Base-by-base conservation (phyloP, 2,329 filamentous ascomycete genomes). In the Stemphylium vesicarium region DNA sequence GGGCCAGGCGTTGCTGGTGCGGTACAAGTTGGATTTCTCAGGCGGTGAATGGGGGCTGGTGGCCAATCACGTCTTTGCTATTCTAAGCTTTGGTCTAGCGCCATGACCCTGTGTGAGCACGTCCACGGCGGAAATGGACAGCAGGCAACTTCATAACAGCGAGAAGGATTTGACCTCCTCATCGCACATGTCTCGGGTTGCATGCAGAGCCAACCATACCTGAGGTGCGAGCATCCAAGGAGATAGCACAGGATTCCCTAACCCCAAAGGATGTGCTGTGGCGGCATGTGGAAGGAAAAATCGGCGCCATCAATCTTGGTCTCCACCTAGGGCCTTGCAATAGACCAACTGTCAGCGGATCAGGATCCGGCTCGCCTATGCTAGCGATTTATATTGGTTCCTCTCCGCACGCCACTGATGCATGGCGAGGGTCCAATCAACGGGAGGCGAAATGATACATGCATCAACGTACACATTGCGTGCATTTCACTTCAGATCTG, bases 31-130 rank as follows among this genome's bases (percentile, higher is more conserved):
- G 46, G 54, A 38, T 53, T 55, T 54, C 48, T 47, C 45, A 58
- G 54, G 61, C 61, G 61, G 61, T 64, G 61, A 64, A 64, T 53
- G 56, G 47, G 42, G 33, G 37, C n/a, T 9, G 22, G 47, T 36
- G 52, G 64, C 65, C 65, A 68, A 68, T 68, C 50, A 53, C 16
- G 29, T 12, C 29, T 20, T 33, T 53, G 56, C 51, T 57, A 68
- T 66, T 65, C 50, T 68, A 66, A 68, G 62, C 65, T 36, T 37
- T 37, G 43, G 40, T 36, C 54, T 66, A 61, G 62, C 62, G 57
- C 48, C 13, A 33, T 32, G 31, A 42, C 40, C 46, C 54, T 42
- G 36, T 44, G 38, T 15, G 24, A 56, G 53, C 47, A 53, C 44
- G 53, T 52, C 44, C 56, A 49, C 42, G 47, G 31, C 54, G 42